These are phyloP conservation scores for Volvox reticuliferus DNA, from an alignment of 139 green algal species.

Conservation along the genomic window DNA sequence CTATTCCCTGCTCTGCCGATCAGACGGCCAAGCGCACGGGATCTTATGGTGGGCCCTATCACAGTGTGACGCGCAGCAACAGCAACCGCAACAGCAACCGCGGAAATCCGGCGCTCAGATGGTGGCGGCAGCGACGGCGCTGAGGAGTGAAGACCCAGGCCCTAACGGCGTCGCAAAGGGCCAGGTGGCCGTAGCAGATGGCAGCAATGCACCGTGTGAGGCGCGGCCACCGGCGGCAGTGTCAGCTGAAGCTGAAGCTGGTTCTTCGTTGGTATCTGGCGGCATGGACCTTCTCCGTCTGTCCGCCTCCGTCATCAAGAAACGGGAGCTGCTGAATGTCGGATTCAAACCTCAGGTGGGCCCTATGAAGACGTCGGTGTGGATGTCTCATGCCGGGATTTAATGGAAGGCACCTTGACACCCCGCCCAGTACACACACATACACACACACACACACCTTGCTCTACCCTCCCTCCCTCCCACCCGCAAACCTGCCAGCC, in stretches of 20 bases:
- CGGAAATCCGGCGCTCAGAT: neutral
- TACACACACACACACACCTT: too few species aligned
- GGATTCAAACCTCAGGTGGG: slow-evolving; percentile 20
- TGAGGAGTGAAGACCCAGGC: neutral
- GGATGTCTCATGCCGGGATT: neutral
- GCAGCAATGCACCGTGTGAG: neutral
- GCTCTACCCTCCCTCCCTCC: too few species aligned
- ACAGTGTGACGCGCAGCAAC: neutral
- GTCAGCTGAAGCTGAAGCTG: too few species aligned
- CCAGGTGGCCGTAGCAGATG: neutral
- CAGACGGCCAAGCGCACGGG: neutral
- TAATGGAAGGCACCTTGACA: neutral
- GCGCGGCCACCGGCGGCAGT: neutral
- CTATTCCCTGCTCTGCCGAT: neutral
- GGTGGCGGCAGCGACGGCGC: neutral
- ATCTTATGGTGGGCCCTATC: slow-evolving; percentile 40
- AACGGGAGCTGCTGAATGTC: neutral
- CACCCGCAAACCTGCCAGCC: too few species aligned
- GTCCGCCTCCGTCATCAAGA: neutral
- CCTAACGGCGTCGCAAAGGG: neutral
- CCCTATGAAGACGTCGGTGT: neutral
- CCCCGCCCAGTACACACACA: too few species aligned
- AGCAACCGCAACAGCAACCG: neutral
- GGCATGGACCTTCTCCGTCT: neutral
- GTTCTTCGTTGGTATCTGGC: neutral